Evolutionary conservation across 2,329 filamentous ascomycete genomes (phyloP), one percentile per base, ranked within the genome.

Genomic region (Lanzia echinophila): DNA sequence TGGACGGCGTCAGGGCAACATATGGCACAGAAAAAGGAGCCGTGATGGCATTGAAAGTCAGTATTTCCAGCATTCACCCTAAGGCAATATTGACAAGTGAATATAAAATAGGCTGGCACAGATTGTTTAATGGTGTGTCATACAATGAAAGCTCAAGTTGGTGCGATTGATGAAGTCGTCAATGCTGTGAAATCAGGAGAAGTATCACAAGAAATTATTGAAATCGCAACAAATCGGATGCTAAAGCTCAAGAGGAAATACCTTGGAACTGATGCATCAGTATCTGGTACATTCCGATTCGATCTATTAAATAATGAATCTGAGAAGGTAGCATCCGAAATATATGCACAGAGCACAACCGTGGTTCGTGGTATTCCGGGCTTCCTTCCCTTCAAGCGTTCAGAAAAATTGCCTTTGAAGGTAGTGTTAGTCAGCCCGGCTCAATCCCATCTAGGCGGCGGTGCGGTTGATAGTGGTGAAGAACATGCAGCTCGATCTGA

Each of bases 71-170:
- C 12, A 22, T 8, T 17, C 39, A 20, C 12, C 39, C 7, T 11
- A 5, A 20, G 39, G 10, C 33, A 55, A 7, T 39, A 4, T 8
- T 51, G 2, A 33, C 11, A 19, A 22, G 44, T 28, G 6, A 44
- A 20, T 33, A 38, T 20, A 33, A 13, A 43, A 28, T 38, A 63
- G 62, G 71, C 73, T 32, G 72, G 73, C 19, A 69, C 68, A 47
- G 73, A 75, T 53, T 73, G 70, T 50, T 61, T 72, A 6, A 74
- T 75, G 71, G 63, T 75, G n/a, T 74, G 72, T 42, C 71, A 75
- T 57, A 73, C 71, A 1, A 70, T 70, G 53, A 62, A 65, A 6
- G 67, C 70, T 34, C 72, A 75, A 55, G 61, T 73, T 17, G 68
- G 63, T 3, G 70, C 72, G 1, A 72, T 74, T 17, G 62, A 72